These are phyloP conservation scores for Fomitopsis pinicola DNA, from an alignment of 1,284 basidiomycete genomes.

Conservation along the genomic window DNA sequence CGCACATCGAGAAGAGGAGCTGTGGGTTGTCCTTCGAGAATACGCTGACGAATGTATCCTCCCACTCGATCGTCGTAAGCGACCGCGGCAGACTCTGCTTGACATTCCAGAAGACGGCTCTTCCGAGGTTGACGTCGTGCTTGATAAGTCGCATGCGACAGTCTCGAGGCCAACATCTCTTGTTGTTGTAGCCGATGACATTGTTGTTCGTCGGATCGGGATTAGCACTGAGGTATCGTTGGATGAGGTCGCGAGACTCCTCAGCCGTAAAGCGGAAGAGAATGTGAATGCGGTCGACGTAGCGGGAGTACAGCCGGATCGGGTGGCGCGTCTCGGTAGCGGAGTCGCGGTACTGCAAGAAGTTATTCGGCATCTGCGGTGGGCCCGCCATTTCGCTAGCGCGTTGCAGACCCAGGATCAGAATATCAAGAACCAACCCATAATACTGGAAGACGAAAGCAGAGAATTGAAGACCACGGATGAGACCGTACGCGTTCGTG, in stretches of 20 bases:
- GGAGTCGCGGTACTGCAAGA: slow-evolving; percentile 92
- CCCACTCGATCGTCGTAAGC: slow-evolving; percentile 98
- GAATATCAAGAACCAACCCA: slow-evolving; percentile 84
- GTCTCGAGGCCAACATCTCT: slow-evolving; percentile 98
- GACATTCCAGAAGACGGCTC: slow-evolving; percentile 99
- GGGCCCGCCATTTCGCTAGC: slow-evolving; percentile 98
- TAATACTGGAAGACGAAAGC: slow-evolving; percentile 98
- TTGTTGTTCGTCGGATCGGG: slow-evolving; percentile 99
- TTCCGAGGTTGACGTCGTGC: slow-evolving; percentile 97
- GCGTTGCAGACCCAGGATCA: slow-evolving; percentile 90
- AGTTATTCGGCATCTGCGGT: slow-evolving; percentile 93
- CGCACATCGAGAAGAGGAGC: slow-evolving; percentile 96
- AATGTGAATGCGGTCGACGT: slow-evolving; percentile 90
- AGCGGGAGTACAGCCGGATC: slow-evolving; percentile 92
- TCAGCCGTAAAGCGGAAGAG: slow-evolving; percentile 99
- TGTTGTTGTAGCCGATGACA: slow-evolving; percentile 98
- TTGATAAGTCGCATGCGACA: slow-evolving; percentile 99
- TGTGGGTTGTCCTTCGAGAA: slow-evolving; percentile 99
- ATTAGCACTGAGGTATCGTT: slow-evolving; percentile 94
- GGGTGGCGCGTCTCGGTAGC: slow-evolving; percentile 92
- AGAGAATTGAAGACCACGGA: slow-evolving; percentile 93
- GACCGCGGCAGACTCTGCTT: slow-evolving; percentile 96
- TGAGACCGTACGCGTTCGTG: slow-evolving; percentile 89
- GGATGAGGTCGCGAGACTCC: slow-evolving; percentile 96
- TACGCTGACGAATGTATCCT: slow-evolving; percentile 93